These are phyloP conservation scores for Spergularia azorica DNA, from an alignment of 179 eudicot species.

Conservation along the genomic window DNA sequence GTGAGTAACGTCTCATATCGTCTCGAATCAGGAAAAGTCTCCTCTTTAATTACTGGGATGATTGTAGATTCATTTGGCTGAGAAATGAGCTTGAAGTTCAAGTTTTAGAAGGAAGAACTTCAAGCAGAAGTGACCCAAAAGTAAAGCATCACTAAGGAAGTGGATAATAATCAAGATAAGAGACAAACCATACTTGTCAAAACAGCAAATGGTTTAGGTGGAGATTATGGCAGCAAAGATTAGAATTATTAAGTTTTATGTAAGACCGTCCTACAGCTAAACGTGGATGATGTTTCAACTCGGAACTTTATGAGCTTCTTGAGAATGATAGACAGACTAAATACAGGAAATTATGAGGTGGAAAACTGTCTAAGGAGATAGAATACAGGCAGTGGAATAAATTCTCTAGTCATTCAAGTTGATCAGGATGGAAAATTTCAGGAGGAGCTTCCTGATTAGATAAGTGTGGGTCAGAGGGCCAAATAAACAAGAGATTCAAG, in stretches of 20 bases:
- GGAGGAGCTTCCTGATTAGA: constrained; percentile 15
- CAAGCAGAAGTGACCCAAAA: constrained; percentile 10
- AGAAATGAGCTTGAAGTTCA: background rate
- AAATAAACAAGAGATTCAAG: constrained; percentile 22
- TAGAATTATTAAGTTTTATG: background rate
- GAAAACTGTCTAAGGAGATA: background rate
- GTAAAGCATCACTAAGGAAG: constrained; percentile 11
- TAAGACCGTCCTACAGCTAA: too few species aligned
- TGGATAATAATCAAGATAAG: background rate
- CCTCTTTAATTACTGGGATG: background rate
- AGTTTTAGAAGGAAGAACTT: constrained; percentile 16
- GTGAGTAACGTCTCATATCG: background rate
- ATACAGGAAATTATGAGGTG: background rate
- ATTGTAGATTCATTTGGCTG: background rate
- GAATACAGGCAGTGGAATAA: constrained; percentile 15
- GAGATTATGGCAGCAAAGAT: background rate
- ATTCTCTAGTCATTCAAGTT: constrained; percentile 16
- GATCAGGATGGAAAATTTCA: constrained; percentile 9
- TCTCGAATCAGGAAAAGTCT: background rate
- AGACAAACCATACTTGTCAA: constrained; percentile 6
- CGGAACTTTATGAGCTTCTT: too few species aligned
- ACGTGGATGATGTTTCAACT: too few species aligned
- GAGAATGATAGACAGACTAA: background rate
- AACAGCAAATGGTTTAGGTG: constrained; percentile 14
- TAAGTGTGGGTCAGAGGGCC: constrained; percentile 22